Evolutionary conservation across 495 filamentous ascomycete species (phyloP).

Genomic region (Penicillium flavigenum): DNA sequence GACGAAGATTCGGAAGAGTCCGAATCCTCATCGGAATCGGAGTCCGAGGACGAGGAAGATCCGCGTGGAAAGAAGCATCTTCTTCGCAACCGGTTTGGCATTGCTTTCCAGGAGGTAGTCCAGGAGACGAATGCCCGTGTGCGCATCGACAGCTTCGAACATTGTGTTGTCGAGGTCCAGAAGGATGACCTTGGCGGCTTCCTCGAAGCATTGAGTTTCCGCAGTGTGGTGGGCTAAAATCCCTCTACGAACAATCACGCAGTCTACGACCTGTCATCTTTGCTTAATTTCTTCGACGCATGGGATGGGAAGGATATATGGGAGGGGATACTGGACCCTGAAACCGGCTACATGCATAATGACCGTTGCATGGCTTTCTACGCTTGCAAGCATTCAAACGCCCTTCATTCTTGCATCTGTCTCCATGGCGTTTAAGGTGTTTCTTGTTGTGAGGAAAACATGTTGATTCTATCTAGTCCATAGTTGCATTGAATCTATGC

Average conservation of each 20-base stretch:
- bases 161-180: constrained; percentile 93
- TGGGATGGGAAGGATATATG: constrained; percentile 21
- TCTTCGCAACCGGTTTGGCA: constrained; percentile 83
- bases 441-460: constrained; percentile 8
- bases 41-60: constrained; percentile 62
- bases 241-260: constrained; percentile 22
- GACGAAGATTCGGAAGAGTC: constrained; percentile 62
- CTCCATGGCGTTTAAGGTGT: constrained; percentile 24
- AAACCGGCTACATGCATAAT: constrained; percentile 18
- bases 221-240: constrained; percentile 78
- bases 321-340: constrained; percentile 20
- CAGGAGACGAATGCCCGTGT: constrained; percentile 87
- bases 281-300: constrained; percentile 19
- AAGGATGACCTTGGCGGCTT: constrained; percentile 94
- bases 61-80: constrained; percentile 56
- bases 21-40: constrained; percentile 58
- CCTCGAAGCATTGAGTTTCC: constrained; percentile 86
- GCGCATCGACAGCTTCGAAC: constrained; percentile 93
- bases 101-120: constrained; percentile 94
- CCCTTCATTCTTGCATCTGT: constrained; percentile 29
- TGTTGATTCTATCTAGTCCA: constrained; percentile 20
- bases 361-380: constrained; percentile 22
- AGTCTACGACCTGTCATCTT: constrained; percentile 32
- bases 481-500: constrained; percentile 22
- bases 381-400: constrained; percentile 22